Evolutionary conservation across 495 filamentous ascomycete genomes (phyloP).

Genomic region (Tuber indicum): DNA sequence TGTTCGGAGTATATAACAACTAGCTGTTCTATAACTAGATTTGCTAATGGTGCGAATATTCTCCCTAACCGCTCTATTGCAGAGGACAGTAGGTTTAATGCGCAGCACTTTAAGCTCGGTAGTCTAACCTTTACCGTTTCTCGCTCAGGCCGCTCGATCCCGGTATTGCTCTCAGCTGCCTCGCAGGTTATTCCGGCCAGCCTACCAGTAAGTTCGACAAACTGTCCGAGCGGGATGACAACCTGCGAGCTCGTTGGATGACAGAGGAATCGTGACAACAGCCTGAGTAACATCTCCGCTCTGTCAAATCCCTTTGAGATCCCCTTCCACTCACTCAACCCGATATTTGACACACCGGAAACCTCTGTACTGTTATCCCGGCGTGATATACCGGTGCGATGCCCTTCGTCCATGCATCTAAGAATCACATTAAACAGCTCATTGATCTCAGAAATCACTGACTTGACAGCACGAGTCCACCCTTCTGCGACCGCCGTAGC

Average conservation of each 20-base stretch:
- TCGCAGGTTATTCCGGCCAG: conserved; percentile 24
- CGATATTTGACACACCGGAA: conserved; percentile 16
- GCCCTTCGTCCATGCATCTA: conserved; percentile 24
- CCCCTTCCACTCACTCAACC: conserved; percentile 27
- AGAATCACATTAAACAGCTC: conserved; percentile 27
- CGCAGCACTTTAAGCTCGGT: conserved; percentile 19
- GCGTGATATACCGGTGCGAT: not conserved
- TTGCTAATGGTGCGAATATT: conserved; percentile 28
- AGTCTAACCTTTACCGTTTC: conserved; percentile 29
- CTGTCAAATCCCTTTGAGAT: conserved; percentile 20
- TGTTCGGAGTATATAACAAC: conserved; percentile 14
- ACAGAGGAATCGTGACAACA: conserved; percentile 33
- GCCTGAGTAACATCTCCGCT: conserved; percentile 17
- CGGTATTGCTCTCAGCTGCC: conserved; percentile 19
- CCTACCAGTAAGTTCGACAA: conserved; percentile 34
- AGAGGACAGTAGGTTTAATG: conserved; percentile 27
- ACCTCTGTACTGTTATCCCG: conserved; percentile 13
- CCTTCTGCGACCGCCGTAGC: conserved; percentile 32
- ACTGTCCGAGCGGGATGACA: conserved; percentile 23
- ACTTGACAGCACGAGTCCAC: conserved; percentile 29
- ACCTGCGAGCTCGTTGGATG: conserved; percentile 31
- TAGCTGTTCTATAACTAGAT: conserved; percentile 32
- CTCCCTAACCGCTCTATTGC: conserved; percentile 19
- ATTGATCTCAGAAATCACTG: conserved; percentile 23
- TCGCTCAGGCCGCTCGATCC: conserved; percentile 23